Evolutionary conservation across 2,329 filamentous ascomycete genomes (phyloP), one percentile per base, ranked within the genome.

Genomic region (Calonectria hawksworthii): DNA sequence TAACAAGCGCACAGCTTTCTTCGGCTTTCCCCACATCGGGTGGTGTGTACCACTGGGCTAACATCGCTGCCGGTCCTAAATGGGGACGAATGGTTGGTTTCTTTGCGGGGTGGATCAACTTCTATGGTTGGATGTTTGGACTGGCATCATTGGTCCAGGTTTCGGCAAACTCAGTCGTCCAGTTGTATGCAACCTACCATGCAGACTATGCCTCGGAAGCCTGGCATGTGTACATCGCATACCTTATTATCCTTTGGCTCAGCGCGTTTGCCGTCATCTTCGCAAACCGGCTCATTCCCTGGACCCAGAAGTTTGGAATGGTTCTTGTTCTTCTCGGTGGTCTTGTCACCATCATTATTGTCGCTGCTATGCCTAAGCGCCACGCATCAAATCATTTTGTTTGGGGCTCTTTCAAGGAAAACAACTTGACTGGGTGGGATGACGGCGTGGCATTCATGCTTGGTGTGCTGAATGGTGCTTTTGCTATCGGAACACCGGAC

Each of bases 101-200:
- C 44, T 81, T 80, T 1, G 72, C 80, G 0, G 80, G 80, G 2
- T 81, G 80, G 80, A 78, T 81, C 68, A 81, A 81, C 36, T 81
- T 81, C 4, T 81, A 81, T 2, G 80, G 80, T 6, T 81, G 80
- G 80, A 81, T 81, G 80, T 81, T 81, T 21, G 80, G 80, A 5
- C 74, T 81, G 0, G 80, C 80, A 47, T 80, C 80, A 0, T 10
- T 81, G 0, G 80, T 81, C 16, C 80, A 81, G 32, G 74, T 81
- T 2, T 72, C 77, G 0, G 80, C 80, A 13, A 81, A 81, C 11
- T 68, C 77, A 23, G 76, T 70, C 0, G 80, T 81, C 1, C 79
- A 81, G 47, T 73, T 78, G 4, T 81, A 81, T 30, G 78, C 79
- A 1, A 81, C 80, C 5, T 77, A 80, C 10, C 71, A 66, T 0